These are phyloP conservation scores for Prunus armeniaca DNA, from an alignment of 306 rosid species.

Conservation along the genomic window DNA sequence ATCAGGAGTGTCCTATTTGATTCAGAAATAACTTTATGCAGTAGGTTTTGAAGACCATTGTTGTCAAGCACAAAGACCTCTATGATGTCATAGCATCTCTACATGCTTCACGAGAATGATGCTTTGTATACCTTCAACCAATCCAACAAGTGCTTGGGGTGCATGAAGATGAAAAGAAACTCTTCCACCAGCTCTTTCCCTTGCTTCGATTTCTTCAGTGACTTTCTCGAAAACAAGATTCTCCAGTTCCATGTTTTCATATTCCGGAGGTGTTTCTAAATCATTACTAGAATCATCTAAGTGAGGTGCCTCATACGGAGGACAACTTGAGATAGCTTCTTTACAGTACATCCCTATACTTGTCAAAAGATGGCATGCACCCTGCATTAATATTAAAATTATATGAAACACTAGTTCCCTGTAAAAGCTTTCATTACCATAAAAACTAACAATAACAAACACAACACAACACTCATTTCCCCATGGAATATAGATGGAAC, in stretches of 20 bases:
- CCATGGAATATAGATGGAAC: not conserved
- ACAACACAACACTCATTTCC: not conserved
- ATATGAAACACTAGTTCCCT: not conserved
- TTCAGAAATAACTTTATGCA: not conserved
- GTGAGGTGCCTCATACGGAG: constrained; percentile 56
- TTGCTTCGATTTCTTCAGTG: constrained; percentile 82
- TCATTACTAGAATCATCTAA: constrained; percentile 70
- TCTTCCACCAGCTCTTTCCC: constrained; percentile 63
- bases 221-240: constrained; percentile 83
- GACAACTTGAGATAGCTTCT: constrained; percentile 62
- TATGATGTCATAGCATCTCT: not conserved
- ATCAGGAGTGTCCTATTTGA: not conserved
- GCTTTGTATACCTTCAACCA: constrained; percentile 67
- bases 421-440: not conserved
- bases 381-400: constrained; percentile 54
- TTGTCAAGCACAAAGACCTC: not conserved
- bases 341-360: constrained; percentile 72
- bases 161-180: constrained; percentile 82
- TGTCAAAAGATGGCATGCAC: constrained; percentile 77
- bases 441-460: not conserved
- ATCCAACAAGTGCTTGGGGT: constrained; percentile 63
- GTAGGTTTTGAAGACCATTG: not conserved
- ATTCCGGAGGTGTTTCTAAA: constrained; percentile 65
- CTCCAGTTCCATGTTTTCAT: constrained; percentile 94
- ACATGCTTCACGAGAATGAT: not conserved